Base-by-base conservation (phyloP, 805 yeast species). In the Brettanomyces nanus region DNA sequence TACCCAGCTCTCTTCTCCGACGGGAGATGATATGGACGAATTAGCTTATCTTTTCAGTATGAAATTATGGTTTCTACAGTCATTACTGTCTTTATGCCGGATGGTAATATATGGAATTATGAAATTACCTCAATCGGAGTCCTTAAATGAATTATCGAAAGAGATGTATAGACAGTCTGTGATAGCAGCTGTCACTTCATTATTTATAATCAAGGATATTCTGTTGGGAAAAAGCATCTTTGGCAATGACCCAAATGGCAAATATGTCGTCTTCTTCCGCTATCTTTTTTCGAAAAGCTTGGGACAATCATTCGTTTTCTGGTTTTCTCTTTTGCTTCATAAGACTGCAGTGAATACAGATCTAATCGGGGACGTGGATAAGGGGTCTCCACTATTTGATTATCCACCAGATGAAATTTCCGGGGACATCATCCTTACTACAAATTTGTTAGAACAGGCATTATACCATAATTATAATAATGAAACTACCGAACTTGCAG, bases 201-300 rank as follows among this genome's bases (percentile, higher is more conserved):
- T 31, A 11, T 19, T 15, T 11, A 13, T 13, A 6, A 31, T 31
- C 11, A 19, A 18, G n/a, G 13, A 15, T 6, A 32, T 32, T 14
- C 21, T 25, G 13, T 15, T 20, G 7, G 35, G 35, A 10, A 22
- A 21, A 11, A 32, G 17, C 13, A 10, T 32, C 11, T 32, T 32
- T 11, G 35, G 35, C 5, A 31, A 22, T 9, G 36, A 33, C n/a
- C 19, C 19, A 13, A 20, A 33, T 22, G 18, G 30, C 19, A 33
- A 13, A 14, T 33, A 33, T 18, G 15, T 33, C 15, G 19, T 33
- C 15, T 33, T 18, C 25, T 33, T 33, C 21, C n/a, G 36, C 10
- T 29, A 26, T 23, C 7, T 22, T 5, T 33, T 33, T n/a, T 6
- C 17, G n/a, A 10, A 20, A 18, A 13, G 10, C 5, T 23, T 33